Percentiles rank a stretch among this genome's conserved stretches.
These are phyloP conservation scores for Ophiosphaerella korrae DNA, from an alignment of 2,329 filamentous ascomycete species.

Conservation along the genomic window DNA sequence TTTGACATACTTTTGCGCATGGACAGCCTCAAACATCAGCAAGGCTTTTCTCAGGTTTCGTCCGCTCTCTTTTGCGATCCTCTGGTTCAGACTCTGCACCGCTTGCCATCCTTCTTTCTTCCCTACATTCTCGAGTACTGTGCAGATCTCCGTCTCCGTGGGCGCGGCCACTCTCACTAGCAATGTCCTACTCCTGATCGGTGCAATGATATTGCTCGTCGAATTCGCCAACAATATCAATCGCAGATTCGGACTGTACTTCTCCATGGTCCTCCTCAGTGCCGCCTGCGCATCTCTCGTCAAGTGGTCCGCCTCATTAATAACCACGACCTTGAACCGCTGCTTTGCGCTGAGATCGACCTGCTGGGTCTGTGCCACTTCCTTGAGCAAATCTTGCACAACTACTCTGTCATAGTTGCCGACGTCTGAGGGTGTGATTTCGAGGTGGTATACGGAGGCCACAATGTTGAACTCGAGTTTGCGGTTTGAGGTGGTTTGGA, in stretches of 20 bases:
- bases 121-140: slow-evolving; percentile 70
- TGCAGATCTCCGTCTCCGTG: slow-evolving; percentile 80
- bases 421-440: slow-evolving; percentile 97
- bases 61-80: slow-evolving; percentile 88
- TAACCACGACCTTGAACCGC: slow-evolving; percentile 97
- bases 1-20: slow-evolving; percentile 85
- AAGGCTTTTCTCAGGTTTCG: slow-evolving; percentile 87
- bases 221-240: slow-evolving; percentile 93
- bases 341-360: slow-evolving; percentile 92
- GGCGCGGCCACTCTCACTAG: slow-evolving; percentile 91
- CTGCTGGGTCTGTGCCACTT: slow-evolving; percentile 98
- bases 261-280: slow-evolving; percentile 95
- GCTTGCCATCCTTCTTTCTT: slow-evolving; percentile 85
- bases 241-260: slow-evolving; percentile 93
- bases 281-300: slow-evolving; percentile 95
- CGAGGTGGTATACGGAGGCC: slow-evolving; percentile 93
- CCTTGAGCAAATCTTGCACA: slow-evolving; percentile 92
- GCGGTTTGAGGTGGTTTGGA: slow-evolving; percentile 92
- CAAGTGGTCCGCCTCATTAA: slow-evolving; percentile 97
- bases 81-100: slow-evolving; percentile 74
- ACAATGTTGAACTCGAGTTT: slow-evolving; percentile 99
- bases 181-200: slow-evolving; percentile 88
- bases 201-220: slow-evolving; percentile 98
- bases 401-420: slow-evolving; percentile 96
- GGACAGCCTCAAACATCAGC: slow-evolving; percentile 95